Evolutionary conservation across 306 rosid species (phyloP).

Genomic region (Ceratonia siliqua): DNA sequence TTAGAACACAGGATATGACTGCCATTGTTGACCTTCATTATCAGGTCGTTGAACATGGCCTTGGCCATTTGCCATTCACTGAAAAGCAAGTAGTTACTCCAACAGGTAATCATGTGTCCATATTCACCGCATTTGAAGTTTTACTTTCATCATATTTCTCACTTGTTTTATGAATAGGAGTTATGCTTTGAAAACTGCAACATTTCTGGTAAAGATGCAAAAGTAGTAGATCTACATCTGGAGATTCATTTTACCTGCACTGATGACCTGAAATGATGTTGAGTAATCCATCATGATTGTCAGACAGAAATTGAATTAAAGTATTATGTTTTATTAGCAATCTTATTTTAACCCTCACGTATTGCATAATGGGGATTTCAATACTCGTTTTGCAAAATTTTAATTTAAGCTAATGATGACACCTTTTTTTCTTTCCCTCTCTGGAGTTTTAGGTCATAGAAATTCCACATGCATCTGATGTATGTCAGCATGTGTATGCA

Average conservation of each 20-base stretch:
- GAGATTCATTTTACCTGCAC: neutral
- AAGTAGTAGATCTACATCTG: neutral
- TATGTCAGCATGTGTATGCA: neutral
- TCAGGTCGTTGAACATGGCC: constrained; percentile 99
- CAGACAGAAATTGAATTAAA: neutral
- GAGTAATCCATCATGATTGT: neutral
- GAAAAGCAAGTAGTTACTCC: constrained; percentile 97
- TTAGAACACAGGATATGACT: constrained; percentile 14
- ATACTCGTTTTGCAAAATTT: too few relatives aligned
- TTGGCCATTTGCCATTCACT: constrained; percentile 94
- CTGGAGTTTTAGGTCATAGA: too few relatives aligned
- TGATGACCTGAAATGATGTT: constrained; percentile 21
- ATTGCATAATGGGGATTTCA: neutral
- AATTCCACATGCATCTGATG: neutral
- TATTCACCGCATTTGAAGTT: constrained; percentile 15
- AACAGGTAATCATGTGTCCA: constrained; percentile 57
- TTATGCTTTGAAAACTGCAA: constrained; percentile 16
- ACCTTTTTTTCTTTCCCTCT: neutral
- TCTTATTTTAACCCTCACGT: neutral
- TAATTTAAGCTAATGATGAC: neutral
- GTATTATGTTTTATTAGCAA: neutral
- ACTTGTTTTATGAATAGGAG: constrained; percentile 10
- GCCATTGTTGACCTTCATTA: constrained; percentile 22
- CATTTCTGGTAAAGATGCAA: constrained; percentile 11
- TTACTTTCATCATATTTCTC: constrained; percentile 14